A percentile compares a stretch with the other conserved stretches of the same genome.
phyloP scores from a whole-genome alignment of 768 basidiomycete species.

The Hemileccinum impolitum region DNA sequence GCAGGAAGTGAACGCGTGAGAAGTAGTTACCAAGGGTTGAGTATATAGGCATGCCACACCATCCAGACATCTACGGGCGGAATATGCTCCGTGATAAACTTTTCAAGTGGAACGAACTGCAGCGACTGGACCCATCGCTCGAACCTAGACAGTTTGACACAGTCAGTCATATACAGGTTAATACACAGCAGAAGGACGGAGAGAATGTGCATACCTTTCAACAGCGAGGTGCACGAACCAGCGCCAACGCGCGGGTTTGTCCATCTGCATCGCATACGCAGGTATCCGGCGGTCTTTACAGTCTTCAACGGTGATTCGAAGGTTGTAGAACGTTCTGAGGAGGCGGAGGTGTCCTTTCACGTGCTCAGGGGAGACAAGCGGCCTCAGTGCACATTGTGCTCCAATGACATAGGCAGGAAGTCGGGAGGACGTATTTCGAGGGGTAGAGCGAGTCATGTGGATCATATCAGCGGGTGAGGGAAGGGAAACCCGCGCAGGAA shows the following conservation, averaged over 20 bases:
- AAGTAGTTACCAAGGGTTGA: conserved; percentile 32
- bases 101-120: conserved; percentile 22
- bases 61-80: conserved; percentile 41
- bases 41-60: conserved; percentile 42
- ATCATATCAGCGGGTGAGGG: no score
- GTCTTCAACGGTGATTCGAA: conserved; percentile 28
- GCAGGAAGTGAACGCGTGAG: background rate
- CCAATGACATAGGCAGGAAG: conserved; percentile 20
- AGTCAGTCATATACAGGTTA: background rate
- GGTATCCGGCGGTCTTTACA: conserved; percentile 29
- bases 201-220: conserved; percentile 28
- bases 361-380: conserved; percentile 32
- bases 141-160: conserved; percentile 30
- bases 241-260: conserved; percentile 31
- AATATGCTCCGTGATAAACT: conserved; percentile 24
- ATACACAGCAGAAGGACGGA: background rate
- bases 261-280: conserved; percentile 20
- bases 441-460: conserved; percentile 1
- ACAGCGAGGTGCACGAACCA: conserved; percentile 41
- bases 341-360: conserved; percentile 35
- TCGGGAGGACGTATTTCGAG: background rate
- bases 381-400: conserved; percentile 10
- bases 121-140: conserved; percentile 32
- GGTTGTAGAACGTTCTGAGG: conserved; percentile 31
- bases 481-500: background rate